Base-by-base conservation (phyloP, 2,329 filamentous ascomycete species). In the Epichloe brachyelytri region DNA sequence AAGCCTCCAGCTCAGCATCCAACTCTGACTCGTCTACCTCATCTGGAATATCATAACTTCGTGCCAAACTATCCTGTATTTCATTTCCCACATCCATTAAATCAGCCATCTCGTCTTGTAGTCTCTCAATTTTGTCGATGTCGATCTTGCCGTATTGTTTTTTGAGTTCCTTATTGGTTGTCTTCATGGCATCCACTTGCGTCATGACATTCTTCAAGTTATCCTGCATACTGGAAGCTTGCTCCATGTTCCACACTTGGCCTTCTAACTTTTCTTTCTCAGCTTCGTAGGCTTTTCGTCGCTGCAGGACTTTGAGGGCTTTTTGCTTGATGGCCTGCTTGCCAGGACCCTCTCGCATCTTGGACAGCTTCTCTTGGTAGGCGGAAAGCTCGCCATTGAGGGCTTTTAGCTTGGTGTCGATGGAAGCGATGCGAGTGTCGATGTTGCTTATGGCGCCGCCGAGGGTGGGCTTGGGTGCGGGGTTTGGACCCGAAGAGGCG, bases 31-130 rank as follows among this genome's bases (percentile, higher is more conserved):
- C 93, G 66, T 97, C 91, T 20, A 98, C 89, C 66, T 97, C 93
- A 62, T 98, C 93, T 0, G 93, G 93, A 37, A 98, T 78, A 64
- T 97, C 91, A 68, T 98, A 98, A 58, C 86, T 87, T 56, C 93
- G 72, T 54, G 86, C 85, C 52, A 98, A 85, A 58, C 86, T 90
- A 71, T 97, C 93, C 70, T 98, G 89, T 53, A 98, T 98, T 68
- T 98, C 93, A 68, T 97, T 97, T 3, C 93, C 91, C 54, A 96
- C 84, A 64, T 98, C 93, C 80, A 98, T 87, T 61, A 98, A 68
- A 69, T 98, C 93, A 5, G 90, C 90, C 93, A 98, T 97, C 71
- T 98, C 91, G 66, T 98, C 93, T 78, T 98, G 91, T 77, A 98
- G 79, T 59, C 85, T 78, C 77, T 98, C 93, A 60, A 98, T 97